Conservation (phyloP, 2,329 filamentous ascomycete species). For the Aspergillus chevalieri region DNA sequence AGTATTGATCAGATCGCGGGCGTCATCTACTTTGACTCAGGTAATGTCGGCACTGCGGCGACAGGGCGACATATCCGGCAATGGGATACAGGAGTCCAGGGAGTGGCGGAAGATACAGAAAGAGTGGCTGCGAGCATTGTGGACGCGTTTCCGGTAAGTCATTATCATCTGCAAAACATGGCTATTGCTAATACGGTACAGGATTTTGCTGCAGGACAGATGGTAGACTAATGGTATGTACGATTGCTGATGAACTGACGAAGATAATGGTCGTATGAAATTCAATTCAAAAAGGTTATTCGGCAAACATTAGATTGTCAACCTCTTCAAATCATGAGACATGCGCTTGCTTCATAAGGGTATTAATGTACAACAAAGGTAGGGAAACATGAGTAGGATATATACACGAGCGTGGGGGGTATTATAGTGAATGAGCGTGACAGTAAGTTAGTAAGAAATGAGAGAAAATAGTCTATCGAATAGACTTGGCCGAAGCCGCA, state of each 20-base stretch:
- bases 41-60: constrained; percentile 62
- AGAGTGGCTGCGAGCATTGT: constrained; percentile 75
- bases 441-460: neutral
- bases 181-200: constrained; percentile 5
- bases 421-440: neutral
- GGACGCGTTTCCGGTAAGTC: constrained; percentile 66
- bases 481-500: constrained; percentile 11
- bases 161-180: neutral
- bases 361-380: neutral
- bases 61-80: constrained; percentile 68
- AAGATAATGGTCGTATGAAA: neutral
- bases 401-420: neutral
- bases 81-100: constrained; percentile 87
- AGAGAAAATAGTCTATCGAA: neutral
- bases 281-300: neutral
- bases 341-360: neutral
- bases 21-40: constrained; percentile 74
- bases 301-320: neutral
- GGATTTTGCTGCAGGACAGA: constrained; percentile 31
- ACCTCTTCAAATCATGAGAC: neutral
- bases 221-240: constrained; percentile 23
- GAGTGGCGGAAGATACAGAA: constrained; percentile 82
- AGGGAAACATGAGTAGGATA: neutral
- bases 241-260: neutral
- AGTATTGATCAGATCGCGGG: constrained; percentile 91